Evolutionary conservation across 2,329 filamentous ascomycete species (phyloP).

Genomic region (Aspergillus sp.): DNA sequence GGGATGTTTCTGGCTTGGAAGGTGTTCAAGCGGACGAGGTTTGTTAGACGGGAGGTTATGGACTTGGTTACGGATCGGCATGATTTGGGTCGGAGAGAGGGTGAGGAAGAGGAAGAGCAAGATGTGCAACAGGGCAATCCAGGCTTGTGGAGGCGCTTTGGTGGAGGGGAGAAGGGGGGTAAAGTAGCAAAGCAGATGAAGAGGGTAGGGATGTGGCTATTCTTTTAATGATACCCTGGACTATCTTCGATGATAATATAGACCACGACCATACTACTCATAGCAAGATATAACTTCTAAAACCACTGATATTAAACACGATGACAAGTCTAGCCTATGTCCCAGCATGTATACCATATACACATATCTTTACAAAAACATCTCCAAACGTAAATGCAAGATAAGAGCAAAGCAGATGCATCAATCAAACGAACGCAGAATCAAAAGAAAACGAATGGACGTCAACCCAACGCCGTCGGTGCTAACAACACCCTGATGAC

Average conservation of each 20-base stretch:
- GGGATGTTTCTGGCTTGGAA: constrained; percentile 53
- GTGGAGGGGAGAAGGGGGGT: constrained; percentile 4
- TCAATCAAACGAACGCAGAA: too few relatives aligned
- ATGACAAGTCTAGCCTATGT: not conserved
- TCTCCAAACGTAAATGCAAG: not conserved
- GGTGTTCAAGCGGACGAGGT: constrained; percentile 40
- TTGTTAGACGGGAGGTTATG: constrained; percentile 43
- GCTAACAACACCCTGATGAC: not conserved
- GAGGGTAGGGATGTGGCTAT: constrained; percentile 33
- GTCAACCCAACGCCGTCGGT: not conserved
- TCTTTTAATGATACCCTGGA: constrained; percentile 21
- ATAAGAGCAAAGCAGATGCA: not conserved
- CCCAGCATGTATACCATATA: not conserved
- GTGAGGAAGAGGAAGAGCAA: constrained; percentile 19
- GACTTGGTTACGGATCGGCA: constrained; percentile 47
- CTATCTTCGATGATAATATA: not conserved
- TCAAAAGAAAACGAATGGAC: not conserved
- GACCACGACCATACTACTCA: too few relatives aligned
- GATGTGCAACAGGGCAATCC: constrained; percentile 12
- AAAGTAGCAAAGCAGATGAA: constrained; percentile 18
- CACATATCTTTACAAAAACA: not conserved
- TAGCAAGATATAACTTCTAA: too few relatives aligned
- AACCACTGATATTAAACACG: too few relatives aligned
- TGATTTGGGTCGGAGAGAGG: constrained; percentile 12
- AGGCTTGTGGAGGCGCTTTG: not conserved